Evolutionary conservation across 345 rosid genomes (phyloP).

Genomic region (Linum tenue): DNA sequence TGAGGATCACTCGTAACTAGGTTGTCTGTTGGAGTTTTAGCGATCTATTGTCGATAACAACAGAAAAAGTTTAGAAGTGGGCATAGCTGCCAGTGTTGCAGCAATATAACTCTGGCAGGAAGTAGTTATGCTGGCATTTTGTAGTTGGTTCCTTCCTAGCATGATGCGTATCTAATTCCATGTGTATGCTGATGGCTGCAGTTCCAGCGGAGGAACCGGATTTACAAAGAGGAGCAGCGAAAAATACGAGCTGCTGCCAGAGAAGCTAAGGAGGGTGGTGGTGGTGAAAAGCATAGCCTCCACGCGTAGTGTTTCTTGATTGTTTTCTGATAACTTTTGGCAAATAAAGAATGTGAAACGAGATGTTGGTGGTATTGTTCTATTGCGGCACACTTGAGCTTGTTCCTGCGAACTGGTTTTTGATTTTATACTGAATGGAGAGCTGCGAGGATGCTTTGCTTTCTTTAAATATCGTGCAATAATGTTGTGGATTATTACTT

Average conservation of each 20-base stretch:
- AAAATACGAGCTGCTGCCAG: conserved; percentile 73
- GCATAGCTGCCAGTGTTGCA: no score
- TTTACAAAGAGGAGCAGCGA: conserved; percentile 97
- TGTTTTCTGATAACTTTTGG: conserved; percentile 10
- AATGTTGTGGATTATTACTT: neutral
- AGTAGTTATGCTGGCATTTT: neutral
- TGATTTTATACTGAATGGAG: neutral
- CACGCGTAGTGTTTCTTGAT: conserved; percentile 27
- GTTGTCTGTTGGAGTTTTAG: no score
- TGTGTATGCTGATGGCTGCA: conserved; percentile 22
- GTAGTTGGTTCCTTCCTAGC: neutral
- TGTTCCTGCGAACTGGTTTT: neutral
- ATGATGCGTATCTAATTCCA: neutral
- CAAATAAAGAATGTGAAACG: conserved; percentile 27
- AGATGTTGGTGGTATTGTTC: conserved; percentile 10
- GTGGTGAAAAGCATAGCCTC: conserved; percentile 17
- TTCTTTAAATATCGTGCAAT: neutral
- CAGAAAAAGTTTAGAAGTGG: neutral
- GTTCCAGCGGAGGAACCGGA: conserved; percentile 88
- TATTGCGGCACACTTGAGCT: neutral
- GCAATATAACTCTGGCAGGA: neutral
- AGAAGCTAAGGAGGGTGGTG: conserved; percentile 39
- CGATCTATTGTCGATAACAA: neutral
- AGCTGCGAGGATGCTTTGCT: neutral
- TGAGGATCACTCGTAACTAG: neutral